phyloP scores from a whole-genome alignment of 1,284 basidiomycete genomes.

The Cryptococcus depauperatus region DNA sequence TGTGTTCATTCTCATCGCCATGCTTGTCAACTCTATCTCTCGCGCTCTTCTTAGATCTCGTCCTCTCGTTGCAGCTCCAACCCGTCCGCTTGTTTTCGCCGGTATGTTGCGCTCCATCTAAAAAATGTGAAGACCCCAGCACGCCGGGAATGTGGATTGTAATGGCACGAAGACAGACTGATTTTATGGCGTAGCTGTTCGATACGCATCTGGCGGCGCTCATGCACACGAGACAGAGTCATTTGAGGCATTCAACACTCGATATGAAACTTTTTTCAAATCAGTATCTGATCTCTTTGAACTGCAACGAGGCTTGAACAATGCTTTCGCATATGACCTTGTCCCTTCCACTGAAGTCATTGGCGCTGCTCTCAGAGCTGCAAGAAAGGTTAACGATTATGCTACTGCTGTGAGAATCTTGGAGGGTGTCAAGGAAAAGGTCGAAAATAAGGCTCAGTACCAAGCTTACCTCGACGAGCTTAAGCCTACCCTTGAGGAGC shows the following conservation, averaged over 20 bases:
- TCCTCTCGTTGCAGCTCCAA: conserved; percentile 19
- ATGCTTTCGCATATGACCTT: conserved; percentile 97
- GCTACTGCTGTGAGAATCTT: conserved; percentile 93
- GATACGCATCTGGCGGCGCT: conserved; percentile 34
- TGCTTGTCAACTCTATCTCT: conserved; percentile 27
- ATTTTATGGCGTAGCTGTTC: conserved; percentile 24
- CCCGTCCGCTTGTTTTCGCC: conserved; percentile 30
- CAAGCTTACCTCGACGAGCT: conserved; percentile 81
- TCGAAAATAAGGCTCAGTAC: conserved; percentile 91
- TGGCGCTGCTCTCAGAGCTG: conserved; percentile 80
- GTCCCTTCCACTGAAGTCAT: conserved; percentile 85
- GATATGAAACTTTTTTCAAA: conserved; percentile 90
- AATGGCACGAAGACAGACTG: not conserved
- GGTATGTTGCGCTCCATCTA: too few relatives aligned
- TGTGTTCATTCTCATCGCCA: conserved; percentile 26
- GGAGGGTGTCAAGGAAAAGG: conserved; percentile 86
- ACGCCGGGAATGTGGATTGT: not conserved
- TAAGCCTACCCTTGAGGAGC: conserved; percentile 72
- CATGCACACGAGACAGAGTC: conserved; percentile 72
- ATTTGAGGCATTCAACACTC: conserved; percentile 86
- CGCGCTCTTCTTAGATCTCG: conserved; percentile 32
- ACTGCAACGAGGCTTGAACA: conserved; percentile 95
- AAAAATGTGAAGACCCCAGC: too few relatives aligned
- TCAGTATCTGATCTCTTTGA: conserved; percentile 92
- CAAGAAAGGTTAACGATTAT: conserved; percentile 91